Base-by-base conservation (phyloP, 2,329 filamentous ascomycete genomes). In the Scedosporium aurantiacum region DNA sequence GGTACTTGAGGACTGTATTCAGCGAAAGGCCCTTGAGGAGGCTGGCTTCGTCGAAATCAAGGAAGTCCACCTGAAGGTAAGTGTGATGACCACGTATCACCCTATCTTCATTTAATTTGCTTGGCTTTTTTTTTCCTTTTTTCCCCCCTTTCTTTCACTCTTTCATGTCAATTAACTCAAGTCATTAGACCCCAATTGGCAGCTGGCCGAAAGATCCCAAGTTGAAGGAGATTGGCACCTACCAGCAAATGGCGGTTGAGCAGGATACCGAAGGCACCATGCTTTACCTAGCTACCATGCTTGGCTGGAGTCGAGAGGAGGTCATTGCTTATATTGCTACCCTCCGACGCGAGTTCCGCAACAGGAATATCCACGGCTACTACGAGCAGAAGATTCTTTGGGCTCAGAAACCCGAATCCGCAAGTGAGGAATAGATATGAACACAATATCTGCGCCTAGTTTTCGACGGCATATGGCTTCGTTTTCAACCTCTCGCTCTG, bases 201-300 rank as follows among this genome's bases (percentile, higher is more conserved):
- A 63, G 61, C 8, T 68, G 67, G 69, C 60, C 68, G 1, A 64
- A 63, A 8, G 67, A 69, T 16, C 62, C 63, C 5, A 63, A 65
- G 18, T 61, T 55, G 41, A 67, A 68, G n/a, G 65, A 70, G n/a
- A 52, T 70, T 6, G 64, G 66, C 0, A 43, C 56, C 21, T 54
- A 21, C 18, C 55, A 57, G 21, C 67, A 69, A 25, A 60, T 69
- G 6, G 69, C 70, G 1, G 64, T 73, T 2, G 68, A 71, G 23
- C 69, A 71, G 41, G 71, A 73, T 23, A 66, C 70, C 23, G 71
- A 73, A 61, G 71, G 71, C 43, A 62, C 60, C 27, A 60, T 67
- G 18, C 43, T 52, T 5, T 71, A 68, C 57, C 67, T 74, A 37
- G 60, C 62, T 3, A 65, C 70, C 23, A 67, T 73, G 59, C 70